Conservation (phyloP, 2,329 filamentous ascomycete species). For the Alternaria sp. region DNA sequence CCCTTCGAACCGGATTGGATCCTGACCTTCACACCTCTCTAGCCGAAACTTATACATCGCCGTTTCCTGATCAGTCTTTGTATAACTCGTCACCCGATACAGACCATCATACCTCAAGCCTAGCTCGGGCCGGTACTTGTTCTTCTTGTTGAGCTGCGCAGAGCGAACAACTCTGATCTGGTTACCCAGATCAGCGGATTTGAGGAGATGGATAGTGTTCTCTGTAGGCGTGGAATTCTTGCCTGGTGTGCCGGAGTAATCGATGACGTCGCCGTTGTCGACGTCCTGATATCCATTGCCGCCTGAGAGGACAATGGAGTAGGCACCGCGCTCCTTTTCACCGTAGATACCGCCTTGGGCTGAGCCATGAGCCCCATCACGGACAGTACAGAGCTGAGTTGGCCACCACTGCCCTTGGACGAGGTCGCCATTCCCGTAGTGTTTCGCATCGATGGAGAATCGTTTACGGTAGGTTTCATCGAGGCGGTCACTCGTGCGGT, state of each 20-base stretch:
- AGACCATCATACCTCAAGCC: conserved; percentile 68
- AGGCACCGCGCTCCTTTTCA: conserved; percentile 56
- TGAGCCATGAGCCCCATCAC: conserved; percentile 64
- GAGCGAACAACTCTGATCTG: conserved; percentile 63
- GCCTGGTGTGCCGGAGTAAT: conserved; percentile 62
- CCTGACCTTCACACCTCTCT: conserved; percentile 54
- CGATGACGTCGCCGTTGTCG: conserved; percentile 60
- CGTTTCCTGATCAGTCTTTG: conserved; percentile 52
- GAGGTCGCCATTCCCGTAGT: conserved; percentile 53
- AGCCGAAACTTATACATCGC: conserved; percentile 61
- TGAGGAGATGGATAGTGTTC: conserved; percentile 56
- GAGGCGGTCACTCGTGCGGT: conserved; percentile 39
- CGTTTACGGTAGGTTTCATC: conserved; percentile 30
- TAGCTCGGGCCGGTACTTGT: conserved; percentile 55
- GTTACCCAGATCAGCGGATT: conserved; percentile 44
- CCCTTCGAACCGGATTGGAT: conserved; percentile 57
- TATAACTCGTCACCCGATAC: conserved; percentile 57
- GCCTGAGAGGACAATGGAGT: conserved; percentile 64
- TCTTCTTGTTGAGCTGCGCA: conserved; percentile 46
- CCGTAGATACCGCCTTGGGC: conserved; percentile 61
- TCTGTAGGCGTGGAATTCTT: conserved; percentile 43
- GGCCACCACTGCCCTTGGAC: conserved; percentile 65
- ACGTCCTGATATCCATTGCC: conserved; percentile 57
- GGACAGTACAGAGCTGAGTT: conserved; percentile 59
- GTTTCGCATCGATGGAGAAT: conserved; percentile 35